A percentile compares a stretch with the other conserved stretches of the same genome.
Conservation (phyloP, 164 flowering plant species). For the Berberis vulgaris region DNA sequence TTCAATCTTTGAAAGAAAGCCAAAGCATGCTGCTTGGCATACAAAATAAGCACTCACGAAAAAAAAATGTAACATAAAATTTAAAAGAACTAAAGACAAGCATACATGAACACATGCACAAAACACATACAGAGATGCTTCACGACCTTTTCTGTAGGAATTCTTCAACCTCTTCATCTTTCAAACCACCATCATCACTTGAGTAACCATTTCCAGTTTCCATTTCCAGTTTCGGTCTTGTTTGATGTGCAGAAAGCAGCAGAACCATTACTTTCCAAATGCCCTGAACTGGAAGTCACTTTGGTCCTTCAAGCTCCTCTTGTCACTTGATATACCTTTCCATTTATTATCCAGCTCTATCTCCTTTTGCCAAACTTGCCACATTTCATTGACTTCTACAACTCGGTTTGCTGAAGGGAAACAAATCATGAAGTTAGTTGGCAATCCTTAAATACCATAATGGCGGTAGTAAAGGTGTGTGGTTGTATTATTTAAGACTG, state of each 20-base stretch:
- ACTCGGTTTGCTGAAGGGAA: slow-evolving; percentile 59
- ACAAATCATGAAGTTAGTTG: not conserved
- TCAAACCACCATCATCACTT: slow-evolving; percentile 43
- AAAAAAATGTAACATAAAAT: no score
- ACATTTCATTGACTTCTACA: slow-evolving; percentile 90
- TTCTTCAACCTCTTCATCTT: slow-evolving; percentile 71
- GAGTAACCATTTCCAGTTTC: slow-evolving; percentile 16
- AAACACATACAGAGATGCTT: not conserved
- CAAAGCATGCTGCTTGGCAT: no score
- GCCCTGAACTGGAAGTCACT: slow-evolving; percentile 15
- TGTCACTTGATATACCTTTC: slow-evolving; percentile 27
- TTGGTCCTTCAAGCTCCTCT: slow-evolving; percentile 13
- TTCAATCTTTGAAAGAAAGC: no score
- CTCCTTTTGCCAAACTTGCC: slow-evolving; percentile 76
- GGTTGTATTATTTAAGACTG: no score
- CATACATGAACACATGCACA: not conserved
- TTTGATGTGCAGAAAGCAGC: slow-evolving; percentile 17
- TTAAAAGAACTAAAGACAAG: no score
- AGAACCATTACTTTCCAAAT: not conserved
- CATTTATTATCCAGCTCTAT: slow-evolving; percentile 52
- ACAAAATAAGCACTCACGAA: no score
- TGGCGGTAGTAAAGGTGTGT: no score
- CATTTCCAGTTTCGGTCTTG: slow-evolving; percentile 23
- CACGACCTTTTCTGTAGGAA: slow-evolving; percentile 70
- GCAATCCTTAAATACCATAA: not conserved